A percentile compares a stretch with the other conserved stretches of the same genome.
phyloP scores from a whole-genome alignment of 768 basidiomycete genomes.

The Pulveroboletus sp. region DNA sequence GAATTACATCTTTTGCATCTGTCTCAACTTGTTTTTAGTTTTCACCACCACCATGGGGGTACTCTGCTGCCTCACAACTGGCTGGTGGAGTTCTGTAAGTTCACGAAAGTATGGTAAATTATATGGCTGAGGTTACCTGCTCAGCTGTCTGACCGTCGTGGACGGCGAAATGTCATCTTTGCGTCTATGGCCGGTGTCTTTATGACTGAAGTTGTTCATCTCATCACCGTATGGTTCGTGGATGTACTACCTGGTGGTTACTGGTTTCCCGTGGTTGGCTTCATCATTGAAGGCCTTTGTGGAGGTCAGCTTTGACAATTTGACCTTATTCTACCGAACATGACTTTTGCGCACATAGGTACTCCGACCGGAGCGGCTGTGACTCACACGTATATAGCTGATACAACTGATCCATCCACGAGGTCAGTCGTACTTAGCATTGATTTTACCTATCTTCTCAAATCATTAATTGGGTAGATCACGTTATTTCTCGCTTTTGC shows the following conservation, averaged over 20 bases:
- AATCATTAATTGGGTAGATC: constrained; percentile 41
- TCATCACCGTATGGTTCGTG: constrained; percentile 60
- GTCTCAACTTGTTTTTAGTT: constrained; percentile 36
- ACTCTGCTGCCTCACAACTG: constrained; percentile 74
- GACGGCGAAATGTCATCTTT: constrained; percentile 64
- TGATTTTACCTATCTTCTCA: neutral
- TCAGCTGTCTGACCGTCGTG: constrained; percentile 75
- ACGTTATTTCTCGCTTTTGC: constrained; percentile 57
- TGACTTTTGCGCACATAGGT: constrained; percentile 37
- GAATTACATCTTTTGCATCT: neutral
- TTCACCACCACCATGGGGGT: constrained; percentile 67
- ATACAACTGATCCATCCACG: constrained; percentile 53
- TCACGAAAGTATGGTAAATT: neutral
- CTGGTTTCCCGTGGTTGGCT: constrained; percentile 69
- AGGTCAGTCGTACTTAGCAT: constrained; percentile 40
- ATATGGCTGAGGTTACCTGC: neutral
- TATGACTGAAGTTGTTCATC: constrained; percentile 60
- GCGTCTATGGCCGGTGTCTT: constrained; percentile 61
- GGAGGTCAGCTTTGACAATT: constrained; percentile 51
- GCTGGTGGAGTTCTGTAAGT: constrained; percentile 83
- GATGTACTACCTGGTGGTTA: constrained; percentile 74
- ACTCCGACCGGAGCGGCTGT: constrained; percentile 48
- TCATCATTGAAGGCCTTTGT: constrained; percentile 62
- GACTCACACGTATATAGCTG: constrained; percentile 66
- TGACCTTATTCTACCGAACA: neutral